Base-by-base conservation (phyloP, 257 asterid genomes). In the Eustoma russellianum region DNA sequence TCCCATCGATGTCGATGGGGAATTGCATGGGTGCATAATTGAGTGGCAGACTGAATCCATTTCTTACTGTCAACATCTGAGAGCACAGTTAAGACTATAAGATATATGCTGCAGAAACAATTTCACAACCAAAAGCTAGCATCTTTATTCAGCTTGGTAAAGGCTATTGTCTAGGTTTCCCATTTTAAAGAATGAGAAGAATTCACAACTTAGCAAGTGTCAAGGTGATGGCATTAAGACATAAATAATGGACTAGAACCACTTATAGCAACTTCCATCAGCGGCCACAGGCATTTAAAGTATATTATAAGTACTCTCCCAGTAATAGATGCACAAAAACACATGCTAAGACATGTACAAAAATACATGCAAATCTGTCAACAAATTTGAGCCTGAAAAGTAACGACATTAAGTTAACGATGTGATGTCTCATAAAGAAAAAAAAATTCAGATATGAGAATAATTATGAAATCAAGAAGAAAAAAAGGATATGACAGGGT, bases 61-160 rank as follows among this genome's bases (percentile, higher is more conserved):
- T 91, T 76, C 95, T 82, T 81, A 86, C 64, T 7, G 98, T 83
- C 74, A 91, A 67, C 93, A 84, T 84, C 98, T 90, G 88, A 68
- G 66, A 62, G 62, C 53, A 52, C 41, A 24, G 30, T 4, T 24
- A 24, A 24, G 30, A 24, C 30, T 24, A 24, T 38, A 38, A 8
- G 9, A 11, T 38, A 7, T 10, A 38, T 38, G 2, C 9, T 38
- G 30, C 30, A 24, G 43, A 52, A 13, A 35, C 11, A 43, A 50
- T 47, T 35, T 46, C 44, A 13, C 15, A 13, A 52, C 19, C 17
- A 16, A 19, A 52, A 14, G 44, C 17, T 28, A 33, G 17, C 41
- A 51, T 28, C 38, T 24, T 51, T 17, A 6, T 12, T 18, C 14
- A 17, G 13, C 7, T 13, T 14, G 11, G 17, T 5, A 13, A 33